phyloP scores from a whole-genome alignment of 2,329 filamentous ascomycete genomes.

The Scleromitrula shiraiana region DNA sequence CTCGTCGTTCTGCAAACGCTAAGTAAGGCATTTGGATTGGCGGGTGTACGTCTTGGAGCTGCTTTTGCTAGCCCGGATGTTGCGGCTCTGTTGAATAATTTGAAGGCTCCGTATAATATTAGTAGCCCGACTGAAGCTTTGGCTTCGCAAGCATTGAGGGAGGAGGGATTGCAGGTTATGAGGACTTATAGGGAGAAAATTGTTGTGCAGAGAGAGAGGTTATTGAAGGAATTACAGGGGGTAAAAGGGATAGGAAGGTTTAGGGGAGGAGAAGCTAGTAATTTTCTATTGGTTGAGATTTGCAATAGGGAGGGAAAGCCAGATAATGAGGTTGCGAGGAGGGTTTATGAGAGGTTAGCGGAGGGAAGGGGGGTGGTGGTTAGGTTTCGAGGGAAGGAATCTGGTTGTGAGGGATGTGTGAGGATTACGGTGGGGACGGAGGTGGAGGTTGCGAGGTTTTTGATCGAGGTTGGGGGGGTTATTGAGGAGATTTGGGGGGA shows the following conservation, averaged over 20 bases:
- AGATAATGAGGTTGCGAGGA: constrained; percentile 69
- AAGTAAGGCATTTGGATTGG: constrained; percentile 95
- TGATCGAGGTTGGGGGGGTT: constrained; percentile 52
- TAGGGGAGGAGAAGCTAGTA: constrained; percentile 70
- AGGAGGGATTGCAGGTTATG: constrained; percentile 66
- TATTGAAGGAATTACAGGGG: constrained; percentile 64
- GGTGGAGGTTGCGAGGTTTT: constrained; percentile 70
- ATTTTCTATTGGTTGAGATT: constrained; percentile 89
- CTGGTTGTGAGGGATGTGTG: constrained; percentile 80
- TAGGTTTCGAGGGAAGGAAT: constrained; percentile 85
- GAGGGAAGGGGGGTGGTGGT: constrained; percentile 87
- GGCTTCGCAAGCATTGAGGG: constrained; percentile 63
- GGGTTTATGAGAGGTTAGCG: constrained; percentile 77
- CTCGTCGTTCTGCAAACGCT: constrained; percentile 96
- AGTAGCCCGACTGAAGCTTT: constrained; percentile 79
- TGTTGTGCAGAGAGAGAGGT: constrained; percentile 65
- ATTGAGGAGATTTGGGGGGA: constrained; percentile 19
- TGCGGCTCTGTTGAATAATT: constrained; percentile 73
- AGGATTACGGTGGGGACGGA: constrained; percentile 90
- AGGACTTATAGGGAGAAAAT: constrained; percentile 59
- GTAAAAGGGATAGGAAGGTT: constrained; percentile 74
- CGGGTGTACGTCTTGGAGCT: constrained; percentile 82
- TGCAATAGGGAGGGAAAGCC: constrained; percentile 64
- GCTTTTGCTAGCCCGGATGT: constrained; percentile 72
- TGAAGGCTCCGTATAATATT: constrained; percentile 97